A percentile compares a stretch with the other conserved stretches of the same genome.
phyloP scores from a whole-genome alignment of 257 asterid species.

The Plectranthus barbatus region DNA sequence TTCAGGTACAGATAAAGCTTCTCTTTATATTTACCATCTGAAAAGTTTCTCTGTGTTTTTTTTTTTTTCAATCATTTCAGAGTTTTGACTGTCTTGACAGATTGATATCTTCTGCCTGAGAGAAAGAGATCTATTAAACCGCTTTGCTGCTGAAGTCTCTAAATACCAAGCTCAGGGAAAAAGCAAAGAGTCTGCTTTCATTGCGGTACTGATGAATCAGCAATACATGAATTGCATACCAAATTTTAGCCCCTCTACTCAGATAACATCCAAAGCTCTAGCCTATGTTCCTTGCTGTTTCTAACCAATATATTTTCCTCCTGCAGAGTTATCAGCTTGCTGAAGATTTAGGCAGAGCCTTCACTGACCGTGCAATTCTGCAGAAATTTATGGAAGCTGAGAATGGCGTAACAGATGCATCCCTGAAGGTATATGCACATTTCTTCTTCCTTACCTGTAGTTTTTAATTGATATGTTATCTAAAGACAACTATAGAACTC shows the following conservation, averaged over 20 bases:
- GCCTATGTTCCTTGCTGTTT: not conserved
- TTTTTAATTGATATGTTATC: not conserved
- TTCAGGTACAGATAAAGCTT: slow-evolving; percentile 52
- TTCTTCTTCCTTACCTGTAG: not conserved
- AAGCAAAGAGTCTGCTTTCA: slow-evolving; percentile 69
- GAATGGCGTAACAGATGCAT: slow-evolving; percentile 36
- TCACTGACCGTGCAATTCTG: slow-evolving; percentile 62
- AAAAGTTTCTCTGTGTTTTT: too few relatives aligned
- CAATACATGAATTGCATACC: not conserved
- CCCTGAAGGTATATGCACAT: slow-evolving; percentile 47
- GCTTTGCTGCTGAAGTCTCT: slow-evolving; percentile 69
- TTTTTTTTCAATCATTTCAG: not conserved
- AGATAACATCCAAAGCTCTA: too few relatives aligned
- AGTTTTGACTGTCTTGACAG: slow-evolving; percentile 31
- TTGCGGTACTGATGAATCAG: slow-evolving; percentile 33
- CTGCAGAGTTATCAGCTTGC: slow-evolving; percentile 87
- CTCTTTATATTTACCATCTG: not conserved
- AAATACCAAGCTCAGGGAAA: slow-evolving; percentile 58
- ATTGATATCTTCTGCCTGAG: slow-evolving; percentile 74
- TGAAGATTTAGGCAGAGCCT: slow-evolving; percentile 93
- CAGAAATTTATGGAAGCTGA: slow-evolving; percentile 66
- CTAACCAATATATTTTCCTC: not conserved
- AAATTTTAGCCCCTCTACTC: not conserved
- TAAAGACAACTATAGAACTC: not conserved
- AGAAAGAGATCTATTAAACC: slow-evolving; percentile 77